These are phyloP conservation scores for Iris pallida DNA, from an alignment of 116 monocot species.

Conservation along the genomic window DNA sequence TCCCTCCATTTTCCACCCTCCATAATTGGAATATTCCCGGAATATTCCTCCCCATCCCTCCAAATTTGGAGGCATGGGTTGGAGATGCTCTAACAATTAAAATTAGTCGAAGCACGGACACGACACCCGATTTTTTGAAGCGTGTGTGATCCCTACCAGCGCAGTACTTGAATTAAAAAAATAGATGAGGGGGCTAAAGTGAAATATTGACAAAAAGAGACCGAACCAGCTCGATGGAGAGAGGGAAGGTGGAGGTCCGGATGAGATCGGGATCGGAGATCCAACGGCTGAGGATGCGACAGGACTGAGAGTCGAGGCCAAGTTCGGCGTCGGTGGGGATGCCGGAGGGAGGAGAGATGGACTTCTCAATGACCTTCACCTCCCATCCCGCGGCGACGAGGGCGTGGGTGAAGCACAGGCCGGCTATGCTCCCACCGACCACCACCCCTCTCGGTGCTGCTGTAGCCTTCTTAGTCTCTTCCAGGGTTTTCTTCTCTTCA, in stretches of 20 bases:
- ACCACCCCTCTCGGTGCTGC: constrained; percentile 33
- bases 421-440: constrained; percentile 85
- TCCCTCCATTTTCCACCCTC: too few species aligned
- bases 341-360: constrained; percentile 26
- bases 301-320: constrained; percentile 60
- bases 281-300: constrained; percentile 43
- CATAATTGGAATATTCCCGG: too few species aligned
- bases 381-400: constrained; percentile 53
- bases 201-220: background rate
- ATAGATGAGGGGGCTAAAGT: background rate
- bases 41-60: too few species aligned
- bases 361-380: constrained; percentile 54
- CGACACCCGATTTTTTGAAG: too few species aligned
- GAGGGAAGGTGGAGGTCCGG: constrained; percentile 36
- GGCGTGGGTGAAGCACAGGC: constrained; percentile 58
- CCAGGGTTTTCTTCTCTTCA: too few species aligned
- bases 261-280: constrained; percentile 21
- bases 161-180: background rate
- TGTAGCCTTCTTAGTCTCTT: too few species aligned
- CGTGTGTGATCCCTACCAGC: background rate
- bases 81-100: too few species aligned
- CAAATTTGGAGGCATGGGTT: too few species aligned
- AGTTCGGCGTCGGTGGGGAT: constrained; percentile 59
- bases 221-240: constrained; percentile 50
- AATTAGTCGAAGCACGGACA: too few species aligned